Conservation (phyloP, 2,329 filamentous ascomycete genomes). For the Ophiostoma ips region DNA sequence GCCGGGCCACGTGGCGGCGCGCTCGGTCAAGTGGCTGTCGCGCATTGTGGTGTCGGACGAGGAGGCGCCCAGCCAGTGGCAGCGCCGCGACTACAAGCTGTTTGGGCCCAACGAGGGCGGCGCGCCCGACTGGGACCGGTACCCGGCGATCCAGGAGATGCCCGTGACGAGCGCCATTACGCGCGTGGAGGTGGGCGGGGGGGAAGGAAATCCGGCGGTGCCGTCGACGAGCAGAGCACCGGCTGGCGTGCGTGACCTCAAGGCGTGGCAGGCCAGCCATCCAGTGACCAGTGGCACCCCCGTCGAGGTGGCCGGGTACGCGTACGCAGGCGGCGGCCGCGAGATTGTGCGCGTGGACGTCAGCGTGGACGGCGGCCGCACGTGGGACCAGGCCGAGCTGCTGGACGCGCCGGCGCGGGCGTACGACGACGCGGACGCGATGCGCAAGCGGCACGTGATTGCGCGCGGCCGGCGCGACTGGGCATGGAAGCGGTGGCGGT, state of each 20-base stretch:
- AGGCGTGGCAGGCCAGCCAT: conserved; percentile 8
- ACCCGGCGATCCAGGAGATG: conserved; percentile 53
- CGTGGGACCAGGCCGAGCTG: conserved; percentile 50
- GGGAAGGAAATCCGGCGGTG: not conserved
- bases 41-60: conserved; percentile 51
- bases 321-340: conserved; percentile 53
- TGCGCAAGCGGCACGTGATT: conserved; percentile 5
- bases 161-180: conserved; percentile 57
- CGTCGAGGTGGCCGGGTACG: conserved; percentile 44
- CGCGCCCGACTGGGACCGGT: conserved; percentile 46
- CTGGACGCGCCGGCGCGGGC: conserved; percentile 28
- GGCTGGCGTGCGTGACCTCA: conserved; percentile 10
- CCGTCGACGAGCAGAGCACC: conserved; percentile 5
- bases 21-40: conserved; percentile 56
- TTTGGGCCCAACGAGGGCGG: conserved; percentile 49
- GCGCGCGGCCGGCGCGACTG: conserved; percentile 28
- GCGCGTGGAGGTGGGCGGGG: conserved; percentile 25
- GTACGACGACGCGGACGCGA: not conserved
- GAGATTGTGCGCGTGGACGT: conserved; percentile 55
- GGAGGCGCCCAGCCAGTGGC: conserved; percentile 52
- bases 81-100: conserved; percentile 53
- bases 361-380: conserved; percentile 46
- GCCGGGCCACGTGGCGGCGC: conserved; percentile 51
- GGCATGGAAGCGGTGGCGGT: conserved; percentile 54
- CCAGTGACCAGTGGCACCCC: conserved; percentile 3